Evolutionary conservation across 208 protist species (phyloP), one percentile per base, ranked within the genome.

Genomic region (Trypanosoma conorhini): DNA sequence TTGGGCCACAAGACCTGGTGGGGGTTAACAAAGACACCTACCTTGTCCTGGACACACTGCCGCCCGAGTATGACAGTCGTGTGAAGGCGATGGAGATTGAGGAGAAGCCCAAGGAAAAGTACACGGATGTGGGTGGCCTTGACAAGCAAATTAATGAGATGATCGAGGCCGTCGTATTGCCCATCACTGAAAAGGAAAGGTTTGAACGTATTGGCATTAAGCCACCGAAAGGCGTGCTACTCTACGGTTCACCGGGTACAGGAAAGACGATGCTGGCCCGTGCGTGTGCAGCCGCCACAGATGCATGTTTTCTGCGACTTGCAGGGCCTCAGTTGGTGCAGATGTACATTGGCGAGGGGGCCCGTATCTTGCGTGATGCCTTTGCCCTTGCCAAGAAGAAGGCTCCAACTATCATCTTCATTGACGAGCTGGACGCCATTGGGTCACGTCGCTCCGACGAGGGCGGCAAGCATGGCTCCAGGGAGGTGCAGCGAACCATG

Each of bases 21-120:
- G 99, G 99, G 28, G 97, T 99, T 19, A 99, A 99, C 88, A 99
- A 99, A 81, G 99, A 99, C 86, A 99, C 97, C 48, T 99, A 99
- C 79, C 93, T 99, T 17, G 96, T 99, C 59, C 87, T 99, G 4
- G 99, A 99, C 80, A 99, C 91, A 26, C 89, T 99, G 21, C 99
- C 99, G n/a, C 82, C 97, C 22, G 99, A 99, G 92, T 99, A 99
- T 82, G 99, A 99, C 85, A 97, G 97, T 46, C 98, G 99, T 24
- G 99, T 99, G n/a, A 99, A 99, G 87, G 98, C 99, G 35, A 99
- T 99, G 99, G 99, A 99, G 83, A 98, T 99, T 38, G 99, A 99
- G 62, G 99, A 99, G 77, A 97, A 96, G 79, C 99, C 99, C 40
- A 99, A 97, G 65, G 99, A 99, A 73, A 97, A 98, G 69, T 99